Conservation (phyloP, 306 rosid genomes). For the Parietaria judaica region DNA sequence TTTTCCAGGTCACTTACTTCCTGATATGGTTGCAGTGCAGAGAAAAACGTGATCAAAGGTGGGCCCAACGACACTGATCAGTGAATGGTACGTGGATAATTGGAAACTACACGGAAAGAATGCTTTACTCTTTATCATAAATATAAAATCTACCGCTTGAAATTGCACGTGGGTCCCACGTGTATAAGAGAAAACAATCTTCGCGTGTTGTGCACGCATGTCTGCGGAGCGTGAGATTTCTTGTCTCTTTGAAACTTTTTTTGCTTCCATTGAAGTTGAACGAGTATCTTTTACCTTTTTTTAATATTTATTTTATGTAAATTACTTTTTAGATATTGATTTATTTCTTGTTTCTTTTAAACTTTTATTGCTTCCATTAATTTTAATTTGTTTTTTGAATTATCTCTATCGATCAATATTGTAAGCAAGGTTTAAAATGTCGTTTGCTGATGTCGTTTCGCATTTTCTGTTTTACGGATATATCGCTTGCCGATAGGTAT, state of each 20-base stretch:
- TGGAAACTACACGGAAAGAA: too few relatives aligned
- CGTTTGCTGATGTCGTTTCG: too few relatives aligned
- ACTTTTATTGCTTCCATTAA: constrained; percentile 1
- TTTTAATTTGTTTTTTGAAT: too few relatives aligned
- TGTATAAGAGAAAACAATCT: background rate
- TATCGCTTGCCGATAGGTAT: too few relatives aligned
- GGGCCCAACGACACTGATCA: too few relatives aligned
- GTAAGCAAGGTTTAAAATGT: too few relatives aligned
- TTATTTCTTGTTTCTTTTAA: background rate
- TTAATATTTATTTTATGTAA: background rate
- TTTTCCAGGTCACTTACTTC: too few relatives aligned
- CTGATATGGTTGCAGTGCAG: too few relatives aligned
- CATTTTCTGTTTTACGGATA: too few relatives aligned
- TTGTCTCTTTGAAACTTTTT: background rate
- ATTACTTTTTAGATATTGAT: background rate
- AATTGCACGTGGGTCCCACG: background rate
- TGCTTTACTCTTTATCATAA: background rate
- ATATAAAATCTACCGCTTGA: background rate
- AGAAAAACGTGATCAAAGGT: too few relatives aligned
- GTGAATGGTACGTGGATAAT: too few relatives aligned
- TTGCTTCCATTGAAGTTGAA: constrained; percentile 3
- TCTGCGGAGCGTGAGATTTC: background rate
- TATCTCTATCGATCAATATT: too few relatives aligned
- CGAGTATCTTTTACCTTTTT: background rate
- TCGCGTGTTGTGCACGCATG: background rate